phyloP scores from a whole-genome alignment of 2,329 filamentous ascomycete species.

The Pseudocercospora vitis region DNA sequence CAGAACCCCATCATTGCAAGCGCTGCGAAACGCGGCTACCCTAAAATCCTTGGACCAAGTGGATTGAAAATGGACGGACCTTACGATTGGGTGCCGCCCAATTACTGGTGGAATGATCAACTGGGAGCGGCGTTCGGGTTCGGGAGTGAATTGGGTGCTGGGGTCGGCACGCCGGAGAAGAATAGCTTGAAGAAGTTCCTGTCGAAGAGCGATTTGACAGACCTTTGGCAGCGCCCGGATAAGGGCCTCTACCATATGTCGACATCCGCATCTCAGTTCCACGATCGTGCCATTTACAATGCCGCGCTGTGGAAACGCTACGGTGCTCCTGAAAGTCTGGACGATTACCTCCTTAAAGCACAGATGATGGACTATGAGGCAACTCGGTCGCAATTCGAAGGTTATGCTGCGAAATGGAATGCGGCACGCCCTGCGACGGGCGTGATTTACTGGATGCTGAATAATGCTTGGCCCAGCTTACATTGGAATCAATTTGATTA shows the following conservation, averaged over 20 bases:
- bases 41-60: slow-evolving; percentile 12
- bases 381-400: slow-evolving; percentile 12
- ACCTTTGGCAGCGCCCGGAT: slow-evolving; percentile 14
- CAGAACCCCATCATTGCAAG: slow-evolving; percentile 15
- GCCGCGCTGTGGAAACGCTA: slow-evolving; percentile 9
- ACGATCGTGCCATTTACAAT: slow-evolving; percentile 15
- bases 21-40: slow-evolving; percentile 16
- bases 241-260: slow-evolving; percentile 19
- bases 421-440: slow-evolving; percentile 12
- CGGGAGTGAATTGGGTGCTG: slow-evolving; percentile 12
- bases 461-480: slow-evolving; percentile 18
- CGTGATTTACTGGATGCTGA: slow-evolving; percentile 19
- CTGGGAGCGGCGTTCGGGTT: slow-evolving; percentile 17
- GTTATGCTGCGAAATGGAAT: slow-evolving; percentile 15
- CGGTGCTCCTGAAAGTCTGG: slow-evolving; percentile 10
- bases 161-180: slow-evolving; percentile 17
- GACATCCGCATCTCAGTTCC: slow-evolving; percentile 8
- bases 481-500: slow-evolving; percentile 21
- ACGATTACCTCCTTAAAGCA: slow-evolving; percentile 18
- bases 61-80: slow-evolving; percentile 17
- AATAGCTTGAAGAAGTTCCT: slow-evolving; percentile 16
- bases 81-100: slow-evolving; percentile 18
- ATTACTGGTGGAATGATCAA: slow-evolving; percentile 17
- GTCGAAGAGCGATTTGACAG: slow-evolving; percentile 6
- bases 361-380: slow-evolving; percentile 21